These are phyloP conservation scores for Penicillium aurantiogriseum DNA, from an alignment of 2,329 filamentous ascomycete genomes.

Conservation along the genomic window DNA sequence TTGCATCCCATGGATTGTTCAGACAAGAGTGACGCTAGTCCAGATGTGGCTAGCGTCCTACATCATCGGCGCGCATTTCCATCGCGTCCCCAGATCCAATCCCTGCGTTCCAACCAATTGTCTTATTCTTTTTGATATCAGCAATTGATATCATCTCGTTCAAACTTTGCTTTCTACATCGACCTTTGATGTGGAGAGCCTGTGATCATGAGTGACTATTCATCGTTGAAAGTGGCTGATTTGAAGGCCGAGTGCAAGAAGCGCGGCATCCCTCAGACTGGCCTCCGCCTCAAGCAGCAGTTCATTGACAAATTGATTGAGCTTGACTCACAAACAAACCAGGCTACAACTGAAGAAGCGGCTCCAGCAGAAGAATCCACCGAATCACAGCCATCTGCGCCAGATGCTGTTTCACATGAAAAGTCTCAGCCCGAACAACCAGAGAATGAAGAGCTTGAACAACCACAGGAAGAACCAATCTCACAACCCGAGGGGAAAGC, in stretches of 20 bases:
- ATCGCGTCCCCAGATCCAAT: conserved; percentile 23
- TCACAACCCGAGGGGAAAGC: not conserved
- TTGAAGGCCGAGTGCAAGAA: conserved; percentile 72
- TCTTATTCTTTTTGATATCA: not conserved
- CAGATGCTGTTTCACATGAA: conserved; percentile 11
- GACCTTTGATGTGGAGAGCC: conserved; percentile 9
- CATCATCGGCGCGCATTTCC: conserved; percentile 26
- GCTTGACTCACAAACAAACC: conserved; percentile 37
- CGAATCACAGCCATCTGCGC: conserved; percentile 7
- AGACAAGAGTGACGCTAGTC: conserved; percentile 13
- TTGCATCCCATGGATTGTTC: not conserved
- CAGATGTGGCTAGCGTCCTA: conserved; percentile 13
- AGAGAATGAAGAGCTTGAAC: conserved; percentile 9
- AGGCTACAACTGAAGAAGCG: conserved; percentile 22
- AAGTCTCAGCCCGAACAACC: conserved; percentile 17
- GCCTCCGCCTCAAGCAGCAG: conserved; percentile 65
- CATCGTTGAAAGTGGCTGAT: conserved; percentile 68
- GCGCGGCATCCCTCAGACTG: conserved; percentile 66
- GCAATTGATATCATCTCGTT: not conserved
- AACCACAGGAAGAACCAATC: conserved; percentile 6
- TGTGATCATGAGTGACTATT: conserved; percentile 52
- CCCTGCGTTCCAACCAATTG: conserved; percentile 7
- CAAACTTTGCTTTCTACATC: not conserved
- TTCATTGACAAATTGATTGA: conserved; percentile 63
- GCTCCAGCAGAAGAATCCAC: conserved; percentile 17